Evolutionary conservation across 257 asterid genomes (phyloP).

Genomic region (Eustoma russellianum): DNA sequence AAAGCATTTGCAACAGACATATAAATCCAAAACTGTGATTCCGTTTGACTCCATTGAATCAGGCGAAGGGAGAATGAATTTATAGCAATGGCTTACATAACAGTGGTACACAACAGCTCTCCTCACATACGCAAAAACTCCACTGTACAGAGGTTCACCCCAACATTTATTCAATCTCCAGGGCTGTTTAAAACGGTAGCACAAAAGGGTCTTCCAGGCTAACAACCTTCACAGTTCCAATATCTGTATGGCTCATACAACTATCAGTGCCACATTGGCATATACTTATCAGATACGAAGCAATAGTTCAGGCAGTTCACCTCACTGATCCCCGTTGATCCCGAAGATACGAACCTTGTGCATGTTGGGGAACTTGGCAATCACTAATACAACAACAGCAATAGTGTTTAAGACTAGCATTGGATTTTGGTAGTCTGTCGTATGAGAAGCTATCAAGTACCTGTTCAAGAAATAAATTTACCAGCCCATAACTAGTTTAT

Average conservation of each 20-base stretch:
- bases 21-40: too few species aligned
- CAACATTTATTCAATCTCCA: constrained; percentile 27
- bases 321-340: constrained; percentile 62
- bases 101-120: too few species aligned
- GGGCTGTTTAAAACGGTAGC: constrained; percentile 20
- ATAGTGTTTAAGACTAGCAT: constrained; percentile 74
- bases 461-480: constrained; percentile 19
- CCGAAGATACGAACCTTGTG: constrained; percentile 91
- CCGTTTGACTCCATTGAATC: too few species aligned
- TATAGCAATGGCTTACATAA: too few species aligned
- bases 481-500: too few species aligned
- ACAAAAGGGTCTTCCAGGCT: constrained; percentile 20
- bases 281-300: constrained; percentile 10
- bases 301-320: constrained; percentile 5
- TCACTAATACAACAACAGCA: constrained; percentile 58
- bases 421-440: constrained; percentile 77
- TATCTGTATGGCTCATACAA: constrained; percentile 27
- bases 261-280: not conserved
- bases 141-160: constrained; percentile 18
- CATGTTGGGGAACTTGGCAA: constrained; percentile 88
- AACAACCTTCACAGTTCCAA: constrained; percentile 28
- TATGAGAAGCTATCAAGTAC: constrained; percentile 80
- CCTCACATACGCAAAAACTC: constrained; percentile 2
- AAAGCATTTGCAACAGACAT: too few species aligned
- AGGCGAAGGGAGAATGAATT: too few species aligned